Conservation (phyloP, 1,139 yeast species). For the Candida glucosophila region DNA sequence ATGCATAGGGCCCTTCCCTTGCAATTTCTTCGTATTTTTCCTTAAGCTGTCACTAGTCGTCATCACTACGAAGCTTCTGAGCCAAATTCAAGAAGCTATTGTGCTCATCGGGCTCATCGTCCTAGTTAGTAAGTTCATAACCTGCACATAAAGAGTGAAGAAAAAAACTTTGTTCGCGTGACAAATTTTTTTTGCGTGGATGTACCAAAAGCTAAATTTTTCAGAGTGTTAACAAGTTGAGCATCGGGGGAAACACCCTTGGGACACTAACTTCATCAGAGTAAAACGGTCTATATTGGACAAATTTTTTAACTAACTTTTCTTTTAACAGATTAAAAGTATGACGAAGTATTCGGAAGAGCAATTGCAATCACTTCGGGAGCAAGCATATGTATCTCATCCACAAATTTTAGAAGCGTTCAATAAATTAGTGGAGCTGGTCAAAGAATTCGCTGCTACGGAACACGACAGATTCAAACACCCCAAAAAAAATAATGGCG, state of each 20-base stretch:
- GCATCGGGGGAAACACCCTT: too few species aligned
- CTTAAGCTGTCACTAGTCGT: too few species aligned
- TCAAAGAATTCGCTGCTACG: constrained; percentile 37
- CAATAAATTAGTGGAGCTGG: constrained; percentile 57
- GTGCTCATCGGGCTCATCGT: too few species aligned
- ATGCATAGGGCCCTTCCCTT: constrained; percentile 60
- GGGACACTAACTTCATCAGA: too few species aligned
- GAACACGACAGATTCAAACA: constrained; percentile 22
- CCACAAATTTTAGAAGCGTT: constrained; percentile 59
- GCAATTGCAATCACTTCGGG: constrained; percentile 51
- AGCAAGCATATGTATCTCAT: constrained; percentile 50
- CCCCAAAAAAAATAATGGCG: constrained; percentile 34
- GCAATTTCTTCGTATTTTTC: constrained; percentile 52
- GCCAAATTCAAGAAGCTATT: too few species aligned
- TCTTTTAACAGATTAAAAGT: too few species aligned
- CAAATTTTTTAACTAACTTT: too few species aligned
- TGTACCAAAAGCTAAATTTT: too few species aligned
- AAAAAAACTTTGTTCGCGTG: background rate
- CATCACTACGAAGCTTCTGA: too few species aligned
- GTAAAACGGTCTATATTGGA: too few species aligned
- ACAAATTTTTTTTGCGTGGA: too few species aligned
- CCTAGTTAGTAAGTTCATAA: background rate
- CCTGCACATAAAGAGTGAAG: background rate
- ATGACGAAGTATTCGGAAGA: constrained; percentile 66
- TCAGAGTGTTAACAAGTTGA: too few species aligned